A percentile compares a stretch with the other conserved stretches of the same genome.
Evolutionary conservation across 257 asterid genomes (phyloP).

Genomic region (Rauvolfia tetraphylla): DNA sequence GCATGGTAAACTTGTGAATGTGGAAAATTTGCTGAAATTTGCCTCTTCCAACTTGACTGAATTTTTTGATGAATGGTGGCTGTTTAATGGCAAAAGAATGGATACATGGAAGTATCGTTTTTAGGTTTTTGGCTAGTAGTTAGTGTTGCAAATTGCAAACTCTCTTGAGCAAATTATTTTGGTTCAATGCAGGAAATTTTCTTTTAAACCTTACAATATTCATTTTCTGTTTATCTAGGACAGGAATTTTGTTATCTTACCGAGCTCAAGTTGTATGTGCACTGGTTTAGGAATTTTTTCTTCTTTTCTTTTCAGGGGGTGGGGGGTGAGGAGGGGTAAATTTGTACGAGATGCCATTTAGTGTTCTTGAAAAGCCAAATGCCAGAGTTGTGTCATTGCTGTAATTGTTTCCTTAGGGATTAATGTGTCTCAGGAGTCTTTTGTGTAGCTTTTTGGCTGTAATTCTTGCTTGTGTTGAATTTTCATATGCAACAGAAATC

Average conservation of each 20-base stretch:
- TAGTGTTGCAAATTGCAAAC: not conserved
- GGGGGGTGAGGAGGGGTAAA: not conserved
- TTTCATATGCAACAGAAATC: not conserved
- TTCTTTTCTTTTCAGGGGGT: not conserved
- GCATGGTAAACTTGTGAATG: not conserved
- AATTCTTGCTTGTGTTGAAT: not conserved
- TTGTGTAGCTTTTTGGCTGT: not conserved
- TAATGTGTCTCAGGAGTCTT: not conserved
- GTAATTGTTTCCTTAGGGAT: not conserved
- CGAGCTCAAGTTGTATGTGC: not conserved
- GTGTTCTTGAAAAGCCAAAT: not conserved
- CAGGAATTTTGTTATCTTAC: not conserved
- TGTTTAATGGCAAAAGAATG: not conserved
- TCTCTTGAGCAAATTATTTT: not conserved
- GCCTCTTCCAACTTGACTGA: not conserved
- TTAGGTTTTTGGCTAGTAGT: not conserved
- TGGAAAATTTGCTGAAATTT: not conserved
- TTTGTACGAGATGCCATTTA: not conserved
- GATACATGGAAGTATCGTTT: not conserved
- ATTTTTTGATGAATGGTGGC: not conserved
- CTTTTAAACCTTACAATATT: not conserved
- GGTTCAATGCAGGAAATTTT: not conserved
- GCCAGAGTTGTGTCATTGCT: not conserved
- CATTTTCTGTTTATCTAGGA: not conserved
- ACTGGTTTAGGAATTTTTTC: not conserved